Base-by-base conservation (phyloP, 2,329 filamentous ascomycete genomes). In the Botrytis hyacinthi region DNA sequence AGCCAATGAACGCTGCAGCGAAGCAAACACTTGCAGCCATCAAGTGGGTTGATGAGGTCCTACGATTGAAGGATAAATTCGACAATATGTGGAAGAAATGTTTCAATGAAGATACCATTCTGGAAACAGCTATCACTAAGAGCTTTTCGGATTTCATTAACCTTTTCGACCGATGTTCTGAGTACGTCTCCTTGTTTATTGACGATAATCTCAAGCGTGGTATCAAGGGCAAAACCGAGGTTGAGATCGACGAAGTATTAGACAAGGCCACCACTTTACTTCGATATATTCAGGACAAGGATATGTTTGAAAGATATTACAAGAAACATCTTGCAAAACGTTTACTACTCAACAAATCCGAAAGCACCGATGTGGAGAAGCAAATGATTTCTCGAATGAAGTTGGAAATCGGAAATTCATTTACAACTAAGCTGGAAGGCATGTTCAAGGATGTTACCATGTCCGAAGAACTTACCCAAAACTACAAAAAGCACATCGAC, bases 321-420 rank as follows among this genome's bases (percentile, higher is more conserved):
- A 97, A 98, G 85, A 97, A 97, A 81, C 96, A 99, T 83, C 87
- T 99, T 37, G 95, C 93, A 62, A 92, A 93, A 74, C 90, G 96
- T 70, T 85, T 99, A 60, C 86, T 99, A 29, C 93, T 96, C 83
- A 93, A 92, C 80, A 97, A 96, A 79, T 95, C 94, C 0, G 91
- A 97, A 77, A 97, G 93, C 80, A 91, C 93, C 76, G 95, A 98
- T 79, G 93, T 94, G 0, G 96, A 99, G 83, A 95, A 95, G 81
- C 92, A 96, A 79, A 97, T 99, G 89, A 96, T 99, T 70, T 92
- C 91, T 0, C 93, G 95, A 76, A 98, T 99, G 94, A 98, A 98
- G 87, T 90, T 96, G 80, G 95, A 98, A 81, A 90, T 98, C 70
- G 96, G 96, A 57, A 97, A 97, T 81, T 91, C 94, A 77, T 98